These are phyloP conservation scores for Eutypella sp. DNA, from an alignment of 2,329 filamentous ascomycete genomes.

Conservation along the genomic window DNA sequence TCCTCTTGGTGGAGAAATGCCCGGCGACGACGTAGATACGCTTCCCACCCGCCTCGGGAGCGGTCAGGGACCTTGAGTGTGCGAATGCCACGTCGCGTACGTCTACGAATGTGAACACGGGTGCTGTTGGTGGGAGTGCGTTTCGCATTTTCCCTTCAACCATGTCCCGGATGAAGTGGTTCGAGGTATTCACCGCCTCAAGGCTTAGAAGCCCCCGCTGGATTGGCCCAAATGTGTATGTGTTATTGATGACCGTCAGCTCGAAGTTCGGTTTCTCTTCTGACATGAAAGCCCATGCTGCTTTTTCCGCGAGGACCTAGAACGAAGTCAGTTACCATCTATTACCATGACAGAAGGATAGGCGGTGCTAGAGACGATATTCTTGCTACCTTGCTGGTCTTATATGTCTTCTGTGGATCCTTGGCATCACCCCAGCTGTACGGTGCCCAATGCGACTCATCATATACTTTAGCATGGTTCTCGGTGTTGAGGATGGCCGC, in stretches of 20 bases:
- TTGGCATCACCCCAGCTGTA: constrained; percentile 32
- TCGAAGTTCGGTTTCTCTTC: constrained; percentile 54
- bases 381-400: constrained; percentile 39
- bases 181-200: constrained; percentile 67
- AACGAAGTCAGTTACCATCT: constrained; percentile 4
- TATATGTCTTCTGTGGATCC: constrained; percentile 24
- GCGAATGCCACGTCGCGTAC: constrained; percentile 58
- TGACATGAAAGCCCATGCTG: constrained; percentile 60
- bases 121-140: constrained; percentile 51
- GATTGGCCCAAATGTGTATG: constrained; percentile 59
- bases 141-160: constrained; percentile 58
- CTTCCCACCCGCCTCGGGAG: constrained; percentile 52
- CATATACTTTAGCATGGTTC: constrained; percentile 32
- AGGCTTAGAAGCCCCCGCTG: constrained; percentile 59
- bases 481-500: constrained; percentile 37
- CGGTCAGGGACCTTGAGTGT: constrained; percentile 56
- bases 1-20: constrained; percentile 56
- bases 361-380: too few species aligned
- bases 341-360: neutral
- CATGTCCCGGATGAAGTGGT: constrained; percentile 59
- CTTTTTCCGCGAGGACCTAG: constrained; percentile 61
- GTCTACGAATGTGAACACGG: constrained; percentile 55
- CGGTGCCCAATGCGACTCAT: constrained; percentile 35
- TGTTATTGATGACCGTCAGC: constrained; percentile 57
- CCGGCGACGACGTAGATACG: constrained; percentile 60